phyloP scores from a whole-genome alignment of 495 filamentous ascomycete species.

The Trichoderma virens region DNA sequence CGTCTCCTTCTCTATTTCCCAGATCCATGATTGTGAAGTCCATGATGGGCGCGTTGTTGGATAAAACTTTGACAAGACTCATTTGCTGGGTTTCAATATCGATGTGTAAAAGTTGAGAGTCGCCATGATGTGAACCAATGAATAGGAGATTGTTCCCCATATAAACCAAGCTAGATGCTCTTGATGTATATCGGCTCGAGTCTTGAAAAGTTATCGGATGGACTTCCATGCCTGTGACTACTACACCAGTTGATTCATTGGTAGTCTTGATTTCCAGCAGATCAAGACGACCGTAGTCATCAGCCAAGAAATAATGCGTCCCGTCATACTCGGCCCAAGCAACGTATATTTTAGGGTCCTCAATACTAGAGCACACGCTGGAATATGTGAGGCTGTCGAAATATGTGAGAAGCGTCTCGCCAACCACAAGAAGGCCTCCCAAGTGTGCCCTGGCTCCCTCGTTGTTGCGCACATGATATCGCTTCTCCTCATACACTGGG shows the following conservation, averaged over 20 bases:
- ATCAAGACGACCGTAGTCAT: slow-evolving; percentile 80
- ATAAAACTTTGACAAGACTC: slow-evolving; percentile 64
- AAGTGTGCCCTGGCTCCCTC: slow-evolving; percentile 38
- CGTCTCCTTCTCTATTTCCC: slow-evolving; percentile 70
- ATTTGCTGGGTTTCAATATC: slow-evolving; percentile 34
- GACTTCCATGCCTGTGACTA: slow-evolving; percentile 46
- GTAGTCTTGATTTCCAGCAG: slow-evolving; percentile 67
- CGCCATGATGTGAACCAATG: slow-evolving; percentile 85
- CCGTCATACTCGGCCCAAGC: slow-evolving; percentile 80
- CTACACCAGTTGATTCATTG: slow-evolving; percentile 54
- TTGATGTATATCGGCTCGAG: slow-evolving; percentile 46
- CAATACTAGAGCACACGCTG: slow-evolving; percentile 49
- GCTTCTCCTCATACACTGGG: slow-evolving; percentile 44
- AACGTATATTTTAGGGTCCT: slow-evolving; percentile 72
- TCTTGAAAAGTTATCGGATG: slow-evolving; percentile 50
- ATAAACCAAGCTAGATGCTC: slow-evolving; percentile 70
- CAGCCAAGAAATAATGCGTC: slow-evolving; percentile 74
- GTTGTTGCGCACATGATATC: slow-evolving; percentile 43
- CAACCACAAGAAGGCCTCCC: slow-evolving; percentile 73
- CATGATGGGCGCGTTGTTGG: slow-evolving; percentile 82
- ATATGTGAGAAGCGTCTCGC: slow-evolving; percentile 78
- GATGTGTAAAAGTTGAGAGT: slow-evolving; percentile 76
- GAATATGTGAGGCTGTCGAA: slow-evolving; percentile 64
- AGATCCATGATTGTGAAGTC: slow-evolving; percentile 96
- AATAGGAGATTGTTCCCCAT: slow-evolving; percentile 69